Conservation (phyloP, 805 yeast genomes). For the Candida ovalis region DNA sequence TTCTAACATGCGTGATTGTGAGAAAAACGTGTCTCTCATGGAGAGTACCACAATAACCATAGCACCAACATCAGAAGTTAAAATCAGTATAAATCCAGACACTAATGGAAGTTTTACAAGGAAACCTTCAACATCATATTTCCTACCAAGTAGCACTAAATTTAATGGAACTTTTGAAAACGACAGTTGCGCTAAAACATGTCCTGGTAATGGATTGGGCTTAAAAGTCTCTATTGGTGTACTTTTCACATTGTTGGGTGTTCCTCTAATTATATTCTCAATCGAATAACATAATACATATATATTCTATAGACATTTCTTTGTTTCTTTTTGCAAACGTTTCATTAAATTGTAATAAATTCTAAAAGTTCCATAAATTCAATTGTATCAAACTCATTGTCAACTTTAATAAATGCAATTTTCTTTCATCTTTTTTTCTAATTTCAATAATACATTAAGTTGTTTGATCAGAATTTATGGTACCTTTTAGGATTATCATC, state of each 20-base stretch:
- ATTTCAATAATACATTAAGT: no score
- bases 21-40: background rate
- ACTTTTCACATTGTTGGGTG: constrained; percentile 10
- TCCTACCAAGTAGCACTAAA: background rate
- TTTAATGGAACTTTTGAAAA: background rate
- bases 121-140: background rate
- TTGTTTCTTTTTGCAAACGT: background rate
- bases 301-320: background rate
- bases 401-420: no score
- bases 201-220: constrained; percentile 4
- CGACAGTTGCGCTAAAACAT: background rate
- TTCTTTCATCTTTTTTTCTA: no score
- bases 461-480: no score
- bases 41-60: background rate
- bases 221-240: constrained; percentile 9
- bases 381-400: no score
- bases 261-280: constrained; percentile 13
- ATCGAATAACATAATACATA: background rate
- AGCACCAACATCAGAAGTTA: background rate
- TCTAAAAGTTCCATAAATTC: no score
- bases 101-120: background rate
- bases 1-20: background rate
- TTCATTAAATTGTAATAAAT: no score
- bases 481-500: no score
- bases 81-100: background rate